phyloP scores from a whole-genome alignment of 2,329 filamentous ascomycete species.

The Truncatella angustata region DNA sequence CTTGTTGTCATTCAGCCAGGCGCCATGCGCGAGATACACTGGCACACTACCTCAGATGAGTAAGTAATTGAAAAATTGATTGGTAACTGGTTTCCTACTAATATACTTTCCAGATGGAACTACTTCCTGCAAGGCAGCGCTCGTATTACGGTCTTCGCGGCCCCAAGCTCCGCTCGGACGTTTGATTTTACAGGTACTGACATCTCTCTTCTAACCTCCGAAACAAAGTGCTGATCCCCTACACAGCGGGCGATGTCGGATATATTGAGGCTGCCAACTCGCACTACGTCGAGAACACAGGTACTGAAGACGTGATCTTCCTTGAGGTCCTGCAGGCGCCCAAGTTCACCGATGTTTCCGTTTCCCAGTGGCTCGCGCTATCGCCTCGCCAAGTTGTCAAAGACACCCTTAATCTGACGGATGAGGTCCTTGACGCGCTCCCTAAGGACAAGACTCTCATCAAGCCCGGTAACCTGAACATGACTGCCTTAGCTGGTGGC shows the following conservation, averaged over 20 bases:
- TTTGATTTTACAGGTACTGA: slow-evolving; percentile 53
- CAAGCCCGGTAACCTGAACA: slow-evolving; percentile 37
- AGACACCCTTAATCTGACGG: slow-evolving; percentile 48
- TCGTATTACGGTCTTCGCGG: slow-evolving; percentile 54
- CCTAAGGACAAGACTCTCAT: slow-evolving; percentile 42
- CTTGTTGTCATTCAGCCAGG: slow-evolving; percentile 58
- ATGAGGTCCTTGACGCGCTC: slow-evolving; percentile 33
- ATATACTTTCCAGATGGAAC: slow-evolving; percentile 33
- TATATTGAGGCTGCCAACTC: slow-evolving; percentile 54
- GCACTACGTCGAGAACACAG: slow-evolving; percentile 63
- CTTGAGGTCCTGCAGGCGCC: slow-evolving; percentile 57
- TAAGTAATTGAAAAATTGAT: slow-evolving; percentile 21
- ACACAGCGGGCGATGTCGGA: slow-evolving; percentile 52
- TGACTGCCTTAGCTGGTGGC: slow-evolving; percentile 28
- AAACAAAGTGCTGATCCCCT: background rate
- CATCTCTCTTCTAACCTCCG: too few species aligned
- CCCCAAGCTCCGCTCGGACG: slow-evolving; percentile 47
- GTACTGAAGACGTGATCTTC: slow-evolving; percentile 54
- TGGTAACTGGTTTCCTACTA: background rate
- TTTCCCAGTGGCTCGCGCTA: slow-evolving; percentile 57
- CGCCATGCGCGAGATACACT: slow-evolving; percentile 65
- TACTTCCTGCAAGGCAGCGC: slow-evolving; percentile 57
- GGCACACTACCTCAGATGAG: slow-evolving; percentile 60
- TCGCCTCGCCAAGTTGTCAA: slow-evolving; percentile 57
- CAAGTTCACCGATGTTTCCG: slow-evolving; percentile 51